Conservation (phyloP, 2,329 filamentous ascomycete genomes). For the Truncatella angustata region DNA sequence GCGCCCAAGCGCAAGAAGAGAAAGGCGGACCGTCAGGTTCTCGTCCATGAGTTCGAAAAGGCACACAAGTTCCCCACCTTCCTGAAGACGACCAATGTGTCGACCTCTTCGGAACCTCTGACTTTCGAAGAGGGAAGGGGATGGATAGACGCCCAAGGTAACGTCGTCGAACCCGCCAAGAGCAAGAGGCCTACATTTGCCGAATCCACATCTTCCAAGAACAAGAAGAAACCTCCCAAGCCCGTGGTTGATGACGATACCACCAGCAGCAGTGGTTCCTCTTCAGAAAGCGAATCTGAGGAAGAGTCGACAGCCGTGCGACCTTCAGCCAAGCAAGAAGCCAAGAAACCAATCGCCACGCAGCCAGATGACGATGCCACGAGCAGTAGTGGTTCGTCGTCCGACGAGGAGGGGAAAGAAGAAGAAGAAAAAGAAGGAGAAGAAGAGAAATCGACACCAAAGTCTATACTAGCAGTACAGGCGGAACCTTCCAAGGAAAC, state of each 20-base stretch:
- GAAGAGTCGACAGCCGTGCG: slow-evolving; percentile 1
- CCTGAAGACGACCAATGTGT: slow-evolving; percentile 56
- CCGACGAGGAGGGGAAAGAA: slow-evolving; percentile 17
- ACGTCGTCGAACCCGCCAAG: slow-evolving; percentile 64
- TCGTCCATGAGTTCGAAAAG: slow-evolving; percentile 88
- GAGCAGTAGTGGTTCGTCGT: slow-evolving; percentile 35
- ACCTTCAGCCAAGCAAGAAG: slow-evolving; percentile 19
- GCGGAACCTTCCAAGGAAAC: too few species aligned
- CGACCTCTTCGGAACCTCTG: slow-evolving; percentile 41
- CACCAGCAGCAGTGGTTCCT: slow-evolving; percentile 36
- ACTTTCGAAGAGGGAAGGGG: slow-evolving; percentile 82
- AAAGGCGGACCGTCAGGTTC: slow-evolving; percentile 56
- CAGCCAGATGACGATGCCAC: slow-evolving; percentile 16
- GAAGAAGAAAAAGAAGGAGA: slow-evolving; percentile 10
- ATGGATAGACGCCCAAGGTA: slow-evolving; percentile 80
- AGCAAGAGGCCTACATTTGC: slow-evolving; percentile 30
- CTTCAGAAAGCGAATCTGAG: slow-evolving; percentile 16
- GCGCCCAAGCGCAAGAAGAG: slow-evolving; percentile 59
- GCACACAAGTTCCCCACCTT: slow-evolving; percentile 82
- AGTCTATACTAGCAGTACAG: too few species aligned
- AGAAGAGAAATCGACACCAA: slow-evolving; percentile 19
- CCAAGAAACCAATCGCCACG: neutral
- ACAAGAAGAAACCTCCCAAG: slow-evolving; percentile 13
- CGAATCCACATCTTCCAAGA: slow-evolving; percentile 19
- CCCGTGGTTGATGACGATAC: slow-evolving; percentile 16